Percentiles rank a stretch among this genome's conserved stretches.
These are phyloP conservation scores for Pseudopithomyces maydicus DNA, from an alignment of 2,329 filamentous ascomycete genomes.

Conservation along the genomic window DNA sequence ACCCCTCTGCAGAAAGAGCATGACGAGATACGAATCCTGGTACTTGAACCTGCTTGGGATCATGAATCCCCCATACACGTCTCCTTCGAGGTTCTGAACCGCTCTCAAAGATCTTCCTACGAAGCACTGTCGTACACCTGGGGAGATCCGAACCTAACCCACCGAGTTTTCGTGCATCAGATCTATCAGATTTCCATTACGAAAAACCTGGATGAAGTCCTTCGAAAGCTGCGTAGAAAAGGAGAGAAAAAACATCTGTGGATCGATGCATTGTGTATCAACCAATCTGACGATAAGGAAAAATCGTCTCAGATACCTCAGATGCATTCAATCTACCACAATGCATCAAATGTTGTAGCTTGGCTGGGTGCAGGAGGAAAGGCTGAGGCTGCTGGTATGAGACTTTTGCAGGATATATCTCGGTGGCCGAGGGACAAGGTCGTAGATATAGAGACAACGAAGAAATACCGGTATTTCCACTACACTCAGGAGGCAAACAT, in stretches of 20 bases:
- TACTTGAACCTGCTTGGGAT: conserved; percentile 1
- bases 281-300: conserved; percentile 17
- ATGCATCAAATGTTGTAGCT: conserved; percentile 10
- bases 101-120: conserved; percentile 4
- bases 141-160: not conserved
- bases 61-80: not conserved
- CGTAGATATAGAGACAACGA: too few relatives aligned
- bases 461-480: too few relatives aligned
- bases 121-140: conserved; percentile 22
- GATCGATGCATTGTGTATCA: conserved; percentile 23
- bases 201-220: conserved; percentile 12
- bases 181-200: conserved; percentile 6
- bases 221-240: not conserved
- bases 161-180: not conserved
- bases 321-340: conserved; percentile 17
- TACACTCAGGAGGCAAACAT: not conserved
- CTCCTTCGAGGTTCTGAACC: not conserved
- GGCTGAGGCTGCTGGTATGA: not conserved
- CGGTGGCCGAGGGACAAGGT: not conserved
- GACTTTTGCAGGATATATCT: not conserved
- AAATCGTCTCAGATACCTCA: conserved; percentile 20
- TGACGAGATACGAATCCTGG: not conserved
- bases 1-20: not conserved
- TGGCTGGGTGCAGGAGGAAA: conserved; percentile 16
- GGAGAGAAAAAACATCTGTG: conserved; percentile 3